Evolutionary conservation across 352 stramenopile genomes (phyloP), one percentile per base, ranked within the genome.

Genomic region (Phytopythium chamaehyphon): DNA sequence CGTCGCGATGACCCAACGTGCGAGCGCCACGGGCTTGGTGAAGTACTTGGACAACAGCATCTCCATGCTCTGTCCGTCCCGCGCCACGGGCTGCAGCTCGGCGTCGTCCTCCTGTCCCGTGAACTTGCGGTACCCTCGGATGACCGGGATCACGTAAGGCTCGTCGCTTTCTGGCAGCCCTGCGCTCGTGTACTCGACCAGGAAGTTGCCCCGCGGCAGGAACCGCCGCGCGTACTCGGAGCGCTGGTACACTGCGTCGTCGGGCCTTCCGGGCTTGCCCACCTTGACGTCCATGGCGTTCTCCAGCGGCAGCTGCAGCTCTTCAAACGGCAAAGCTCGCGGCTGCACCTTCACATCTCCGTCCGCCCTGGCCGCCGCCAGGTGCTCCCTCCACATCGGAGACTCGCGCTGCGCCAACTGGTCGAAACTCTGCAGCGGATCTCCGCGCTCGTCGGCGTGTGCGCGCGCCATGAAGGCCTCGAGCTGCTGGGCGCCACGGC

Each of bases 101-200:
- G 63, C 77, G 55, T 87, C 79, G 59, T 93, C 82, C 28, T 93
- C 82, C 47, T 93, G 82, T 15, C 82, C 82, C 18, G 79, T 88
- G 23, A 93, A 93, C 57, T 93, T 93, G 43, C 73, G 73, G 54
- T 89, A 90, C 18, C 75, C 82, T 36, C 82, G 79, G 7, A 93
- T 22, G 6, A 93, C 38, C 0, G 82, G 82, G 40, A 93, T 85
- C 44, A 66, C 59, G 14, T 66, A 37, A 21, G 54, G 33, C 23
- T 46, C 26, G 18, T 14, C 3, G 23, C 39, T 24, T 11, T 57
- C 59, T 9, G 19, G 47, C 35, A 45, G 9, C 22, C 19, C 4
- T 11, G 47, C 53, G 12, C 23, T 47, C 22, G n/a, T 40, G 66
- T 66, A 90, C 45, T 83, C 59, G 19, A 68, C 74, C 16, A 93